phyloP scores from a whole-genome alignment of 129 eudicot species.

The Artemisia annua region DNA sequence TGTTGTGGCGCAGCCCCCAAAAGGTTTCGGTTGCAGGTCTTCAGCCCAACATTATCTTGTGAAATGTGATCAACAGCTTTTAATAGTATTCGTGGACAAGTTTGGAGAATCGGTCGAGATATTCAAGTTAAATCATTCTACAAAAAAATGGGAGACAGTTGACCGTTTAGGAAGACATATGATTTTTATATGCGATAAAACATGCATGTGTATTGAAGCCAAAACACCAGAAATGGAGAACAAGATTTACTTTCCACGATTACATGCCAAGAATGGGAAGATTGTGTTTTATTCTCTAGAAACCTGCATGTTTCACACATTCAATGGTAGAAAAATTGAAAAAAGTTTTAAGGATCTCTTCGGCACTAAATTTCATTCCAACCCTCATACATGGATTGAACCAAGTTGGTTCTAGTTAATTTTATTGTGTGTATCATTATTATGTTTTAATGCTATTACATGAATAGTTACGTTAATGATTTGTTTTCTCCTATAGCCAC shows the following conservation, averaged over 20 bases:
- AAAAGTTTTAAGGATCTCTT: not conserved
- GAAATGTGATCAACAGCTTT: constrained; percentile 1
- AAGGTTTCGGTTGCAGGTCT: not conserved
- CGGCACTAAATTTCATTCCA: not conserved
- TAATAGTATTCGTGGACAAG: not conserved
- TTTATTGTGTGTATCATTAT: no score
- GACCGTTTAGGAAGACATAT: constrained; percentile 13
- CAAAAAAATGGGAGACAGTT: constrained; percentile 8
- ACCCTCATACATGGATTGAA: constrained; percentile 10
- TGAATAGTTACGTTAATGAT: no score
- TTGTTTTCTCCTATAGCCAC: no score
- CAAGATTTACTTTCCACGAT: constrained; percentile 24
- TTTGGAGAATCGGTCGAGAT: constrained; percentile 15
- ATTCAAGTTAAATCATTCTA: constrained; percentile 17
- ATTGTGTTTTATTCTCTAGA: constrained; percentile 29
- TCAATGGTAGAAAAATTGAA: constrained; percentile 1
- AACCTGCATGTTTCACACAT: constrained; percentile 22
- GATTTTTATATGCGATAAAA: constrained; percentile 10
- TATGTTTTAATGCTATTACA: no score
- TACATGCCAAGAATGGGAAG: not conserved
- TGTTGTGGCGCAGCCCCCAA: not conserved
- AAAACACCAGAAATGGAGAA: constrained; percentile 18
- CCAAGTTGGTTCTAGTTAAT: not conserved
- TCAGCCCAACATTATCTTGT: not conserved
- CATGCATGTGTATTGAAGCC: not conserved